Base-by-base conservation (phyloP, 106 monocot species). In the Acorus calamus region DNA sequence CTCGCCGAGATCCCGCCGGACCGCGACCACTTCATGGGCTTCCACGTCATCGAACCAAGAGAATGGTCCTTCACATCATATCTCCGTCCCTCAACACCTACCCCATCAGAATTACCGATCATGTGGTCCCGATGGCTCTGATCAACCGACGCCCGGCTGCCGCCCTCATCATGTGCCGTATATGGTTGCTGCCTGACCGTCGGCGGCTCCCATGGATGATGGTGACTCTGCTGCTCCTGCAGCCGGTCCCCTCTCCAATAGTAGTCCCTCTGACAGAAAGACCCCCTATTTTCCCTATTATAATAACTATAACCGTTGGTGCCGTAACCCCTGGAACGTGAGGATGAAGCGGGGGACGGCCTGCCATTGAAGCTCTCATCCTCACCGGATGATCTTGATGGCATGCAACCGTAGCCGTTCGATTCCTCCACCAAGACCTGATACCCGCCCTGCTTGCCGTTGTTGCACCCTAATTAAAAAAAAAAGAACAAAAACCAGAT, bases 1-100 rank as follows among this genome's bases (percentile, higher is more conserved):
- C 28, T 28, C 1, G 62, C 63, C 7, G 71, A 69, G 42, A 84
- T 48, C 46, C 81, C 78, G 10, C 66, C 52, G 4, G 76, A 59
- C 10, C 88, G 72, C 43, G 62, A 62, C 96, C 96, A 98, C 50
- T 78, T 83, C 50, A 71, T 67, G 8, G 80, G 76, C 49, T 76
- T 85, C 82, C 83, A 78, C 5, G 69, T n/a, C 3, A 72, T 66
- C 3, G 82, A 75, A 52, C 79, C 75, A 14, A 82, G 50, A 3
- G 74, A 63, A 53, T 67, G 76, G 54, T 89, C 88, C 54, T 68
- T 62, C 54, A 57, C 57, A 47, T 80, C 86, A 10, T 53, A 52
- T 76, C 57, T 68, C 5, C 52, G 74, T 65, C 66, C 69, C 64
- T 46, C 73, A 64, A 63, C 70, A 54, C 49, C 69, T 52, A 51